Evolutionary conservation across 495 filamentous ascomycete genomes (phyloP).

Genomic region (Friedmanniomyces endolithicus): DNA sequence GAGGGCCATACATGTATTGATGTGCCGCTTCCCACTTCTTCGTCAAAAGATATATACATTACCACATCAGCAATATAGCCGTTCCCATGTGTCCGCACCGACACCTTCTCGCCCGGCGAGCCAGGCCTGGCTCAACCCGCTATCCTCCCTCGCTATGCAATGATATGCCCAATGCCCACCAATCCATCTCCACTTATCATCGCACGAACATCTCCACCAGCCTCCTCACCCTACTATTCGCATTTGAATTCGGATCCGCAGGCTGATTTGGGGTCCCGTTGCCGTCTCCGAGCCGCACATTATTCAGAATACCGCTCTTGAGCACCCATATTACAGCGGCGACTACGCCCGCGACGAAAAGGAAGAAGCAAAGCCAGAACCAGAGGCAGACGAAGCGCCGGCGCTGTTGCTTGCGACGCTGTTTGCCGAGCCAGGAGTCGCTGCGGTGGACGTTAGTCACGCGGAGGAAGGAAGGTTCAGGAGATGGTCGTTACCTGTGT

Average conservation of each 20-base stretch:
- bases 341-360: slow-evolving; percentile 29
- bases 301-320: slow-evolving; percentile 21
- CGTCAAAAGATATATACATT: slow-evolving; percentile 7
- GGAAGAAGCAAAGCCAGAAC: slow-evolving; percentile 31
- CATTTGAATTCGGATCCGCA: background rate
- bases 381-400: slow-evolving; percentile 30
- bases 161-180: background rate
- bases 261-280: background rate
- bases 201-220: background rate
- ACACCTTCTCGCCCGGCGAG: background rate
- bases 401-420: slow-evolving; percentile 27
- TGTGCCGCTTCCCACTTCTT: background rate
- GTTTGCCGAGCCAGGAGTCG: slow-evolving; percentile 33
- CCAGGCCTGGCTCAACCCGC: background rate
- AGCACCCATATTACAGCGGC: slow-evolving; percentile 28
- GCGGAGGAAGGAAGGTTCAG: background rate
- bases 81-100: background rate
- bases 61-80: background rate
- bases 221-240: background rate
- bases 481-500: slow-evolving; percentile 25
- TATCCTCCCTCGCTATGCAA: background rate
- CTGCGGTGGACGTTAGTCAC: slow-evolving; percentile 19
- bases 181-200: background rate
- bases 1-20: background rate
- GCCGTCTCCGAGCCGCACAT: background rate